phyloP scores from a whole-genome alignment of 306 rosid species.

The Erythrophleum fordii region DNA sequence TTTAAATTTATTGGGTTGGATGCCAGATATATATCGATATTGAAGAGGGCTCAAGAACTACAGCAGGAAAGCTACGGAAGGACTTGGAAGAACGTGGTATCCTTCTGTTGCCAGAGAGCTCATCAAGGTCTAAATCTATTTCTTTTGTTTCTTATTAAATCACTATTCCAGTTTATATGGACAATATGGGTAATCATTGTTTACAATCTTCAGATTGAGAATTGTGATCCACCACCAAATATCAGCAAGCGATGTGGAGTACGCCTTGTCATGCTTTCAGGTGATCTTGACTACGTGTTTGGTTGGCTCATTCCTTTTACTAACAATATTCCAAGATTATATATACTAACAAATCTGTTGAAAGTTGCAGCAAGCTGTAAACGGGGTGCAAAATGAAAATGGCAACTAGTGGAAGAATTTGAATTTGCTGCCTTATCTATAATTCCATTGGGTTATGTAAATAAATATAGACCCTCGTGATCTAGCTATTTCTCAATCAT shows the following conservation, averaged over 20 bases:
- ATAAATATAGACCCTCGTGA: neutral
- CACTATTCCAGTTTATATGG: slow-evolving; percentile 9
- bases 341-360: neutral
- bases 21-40: slow-evolving; percentile 65
- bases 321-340: neutral
- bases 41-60: slow-evolving; percentile 53
- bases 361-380: slow-evolving; percentile 60
- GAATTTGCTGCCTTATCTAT: slow-evolving; percentile 13
- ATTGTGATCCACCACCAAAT: slow-evolving; percentile 88
- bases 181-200: neutral
- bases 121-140: slow-evolving; percentile 60
- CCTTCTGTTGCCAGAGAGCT: slow-evolving; percentile 54
- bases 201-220: slow-evolving; percentile 66
- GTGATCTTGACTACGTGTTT: slow-evolving; percentile 34
- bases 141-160: neutral
- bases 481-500: slow-evolving; percentile 13
- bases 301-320: neutral
- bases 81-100: slow-evolving; percentile 66
- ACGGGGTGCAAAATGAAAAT: slow-evolving; percentile 56
- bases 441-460: slow-evolving; percentile 21
- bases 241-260: slow-evolving; percentile 69
- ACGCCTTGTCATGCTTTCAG: slow-evolving; percentile 85
- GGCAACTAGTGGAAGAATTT: slow-evolving; percentile 49
- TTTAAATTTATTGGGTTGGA: neutral
- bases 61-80: slow-evolving; percentile 59